A percentile compares a stretch with the other conserved stretches of the same genome.
These are phyloP conservation scores for Penicillium desertorum DNA, from an alignment of 495 filamentous ascomycete species.

Conservation along the genomic window DNA sequence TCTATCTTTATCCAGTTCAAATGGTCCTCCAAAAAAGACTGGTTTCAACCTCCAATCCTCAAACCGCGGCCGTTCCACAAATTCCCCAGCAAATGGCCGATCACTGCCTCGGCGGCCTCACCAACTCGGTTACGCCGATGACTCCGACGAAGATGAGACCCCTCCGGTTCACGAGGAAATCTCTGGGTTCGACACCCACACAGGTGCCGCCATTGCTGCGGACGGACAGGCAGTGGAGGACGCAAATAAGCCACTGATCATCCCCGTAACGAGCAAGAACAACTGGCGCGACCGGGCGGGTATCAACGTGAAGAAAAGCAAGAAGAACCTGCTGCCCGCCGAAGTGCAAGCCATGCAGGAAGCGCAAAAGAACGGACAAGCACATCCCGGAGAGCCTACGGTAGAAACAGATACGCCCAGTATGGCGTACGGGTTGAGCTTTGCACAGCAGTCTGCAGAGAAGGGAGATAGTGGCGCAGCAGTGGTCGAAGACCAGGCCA, in stretches of 20 bases:
- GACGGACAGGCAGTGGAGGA: constrained; percentile 31
- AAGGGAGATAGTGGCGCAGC: constrained; percentile 22
- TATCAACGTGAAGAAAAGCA: constrained; percentile 50
- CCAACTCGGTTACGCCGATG: constrained; percentile 39
- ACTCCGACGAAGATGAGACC: constrained; percentile 48
- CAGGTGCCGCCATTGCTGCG: constrained; percentile 54
- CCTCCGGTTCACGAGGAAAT: constrained; percentile 50
- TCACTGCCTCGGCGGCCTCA: constrained; percentile 40
- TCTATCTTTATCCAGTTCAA: constrained; percentile 30
- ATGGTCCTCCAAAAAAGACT: constrained; percentile 32
- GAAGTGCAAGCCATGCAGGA: constrained; percentile 51
- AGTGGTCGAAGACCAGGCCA: constrained; percentile 29
- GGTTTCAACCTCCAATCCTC: constrained; percentile 37
- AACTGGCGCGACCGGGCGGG: constrained; percentile 65
- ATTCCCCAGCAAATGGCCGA: constrained; percentile 20
- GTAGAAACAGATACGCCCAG: constrained; percentile 41
- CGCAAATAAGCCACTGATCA: constrained; percentile 57
- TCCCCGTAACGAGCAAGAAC: constrained; percentile 63
- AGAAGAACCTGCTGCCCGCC: constrained; percentile 52
- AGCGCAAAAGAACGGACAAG: constrained; percentile 35
- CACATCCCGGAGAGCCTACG: constrained; percentile 23
- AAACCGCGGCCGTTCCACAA: constrained; percentile 20
- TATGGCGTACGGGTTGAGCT: constrained; percentile 49
- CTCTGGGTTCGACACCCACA: constrained; percentile 57
- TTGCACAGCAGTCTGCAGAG: constrained; percentile 32